phyloP scores from a whole-genome alignment of 345 rosid species.

The Brassica napus region Da-Ae NC_063452.1:62340001-62340500 shows the following conservation, averaged over 20 bases:
- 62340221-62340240: slow-evolving; percentile 65
- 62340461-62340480: too few species aligned
- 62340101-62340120: slow-evolving; percentile 1
- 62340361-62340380: too few species aligned
- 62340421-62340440: too few species aligned
- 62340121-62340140: slow-evolving; percentile 17
- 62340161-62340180: slow-evolving; percentile 1
- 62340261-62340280: slow-evolving; percentile 21
- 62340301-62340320: too few species aligned
- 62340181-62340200: slow-evolving; percentile 37
- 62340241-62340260: slow-evolving; percentile 38
- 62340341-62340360: slow-evolving; percentile 25
- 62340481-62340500: too few species aligned
- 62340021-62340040: slow-evolving; percentile 99
- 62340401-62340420: background rate
- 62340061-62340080: slow-evolving; percentile 53
- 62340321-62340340: too few species aligned
- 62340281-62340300: slow-evolving; percentile 22
- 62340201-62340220: slow-evolving; percentile 68
- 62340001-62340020: slow-evolving; percentile 84
- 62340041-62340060: slow-evolving; percentile 94
- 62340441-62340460: too few species aligned
- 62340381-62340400: too few species aligned
- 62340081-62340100: background rate
- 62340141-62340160: slow-evolving; percentile 45